Base-by-base conservation (phyloP, 2,329 filamentous ascomycete species). In the Dothideomycetidae sp. region DNA sequence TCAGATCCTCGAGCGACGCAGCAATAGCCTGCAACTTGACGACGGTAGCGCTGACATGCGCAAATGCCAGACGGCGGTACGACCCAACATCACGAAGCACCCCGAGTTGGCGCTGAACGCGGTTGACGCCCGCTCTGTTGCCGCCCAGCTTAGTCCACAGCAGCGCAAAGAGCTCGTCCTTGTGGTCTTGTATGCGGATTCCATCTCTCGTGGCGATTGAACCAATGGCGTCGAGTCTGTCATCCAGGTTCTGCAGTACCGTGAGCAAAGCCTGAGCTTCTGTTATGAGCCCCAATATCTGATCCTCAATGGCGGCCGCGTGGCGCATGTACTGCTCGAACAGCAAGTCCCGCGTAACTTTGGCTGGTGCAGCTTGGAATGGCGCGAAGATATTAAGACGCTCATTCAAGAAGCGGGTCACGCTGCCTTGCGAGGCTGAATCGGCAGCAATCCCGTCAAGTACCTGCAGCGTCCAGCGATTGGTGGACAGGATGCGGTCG, bases 121-220 rank as follows among this genome's bases (percentile, higher is more conserved):
- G 73, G 32, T 68, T 66, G 10, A 80, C 62, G 31, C 69, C 68
- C 12, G 62, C 59, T 19, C 66, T 63, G 53, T 86, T 83, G 13
- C 70, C 78, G 31, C 82, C 82, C 10, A 90, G 63, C 42, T 78
- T 70, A 0, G 77, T 81, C 78, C 81, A 85, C 5, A 90, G 62
- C 10, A 70, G 67, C 42, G 72, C 73, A 39, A 86, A 66, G 2
- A 84, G 67, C 42, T 81, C 72, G 39, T 77, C 73, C 29, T 73
- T 73, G 40, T 70, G 63, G 10, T 64, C 66, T 33, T 70, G 62
- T 16, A 78, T 66, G 36, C 64, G 66, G 37, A 71, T 60, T 31
- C 73, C 69, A 44, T 80, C 78, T 42, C 71, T 72, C 12, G 71
- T 68, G 2, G 77, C 71, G 39, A 85, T 75, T 13, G 72, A 72